phyloP scores from a whole-genome alignment of 495 filamentous ascomycete genomes.

The Penicillium lagena region DNA sequence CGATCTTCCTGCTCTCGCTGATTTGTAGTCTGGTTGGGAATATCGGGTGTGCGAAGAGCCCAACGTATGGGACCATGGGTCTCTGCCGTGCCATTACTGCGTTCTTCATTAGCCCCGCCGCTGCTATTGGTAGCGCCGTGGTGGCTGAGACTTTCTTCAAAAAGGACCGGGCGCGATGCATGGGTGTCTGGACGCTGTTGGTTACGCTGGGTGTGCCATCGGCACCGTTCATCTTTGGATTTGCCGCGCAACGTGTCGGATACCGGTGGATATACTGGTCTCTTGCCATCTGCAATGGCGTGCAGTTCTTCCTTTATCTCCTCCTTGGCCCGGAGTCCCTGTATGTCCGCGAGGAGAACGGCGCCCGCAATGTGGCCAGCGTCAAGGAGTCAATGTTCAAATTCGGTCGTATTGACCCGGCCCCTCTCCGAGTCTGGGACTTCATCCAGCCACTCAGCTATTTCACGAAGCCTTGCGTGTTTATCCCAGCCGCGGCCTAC shows the following conservation, averaged over 20 bases:
- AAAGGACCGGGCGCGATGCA: slow-evolving; percentile 41
- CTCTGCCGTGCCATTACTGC: slow-evolving; percentile 42
- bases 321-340: slow-evolving; percentile 51
- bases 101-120: slow-evolving; percentile 46
- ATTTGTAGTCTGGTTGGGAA: slow-evolving; percentile 38
- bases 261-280: slow-evolving; percentile 40
- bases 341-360: slow-evolving; percentile 28
- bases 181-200: slow-evolving; percentile 49
- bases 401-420: slow-evolving; percentile 42
- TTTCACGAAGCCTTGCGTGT: slow-evolving; percentile 28
- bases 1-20: slow-evolving; percentile 43
- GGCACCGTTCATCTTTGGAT: slow-evolving; percentile 43
- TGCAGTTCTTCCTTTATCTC: slow-evolving; percentile 46
- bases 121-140: slow-evolving; percentile 46
- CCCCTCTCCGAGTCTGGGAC: slow-evolving; percentile 36
- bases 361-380: slow-evolving; percentile 10
- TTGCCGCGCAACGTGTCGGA: slow-evolving; percentile 33
- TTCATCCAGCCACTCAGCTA: slow-evolving; percentile 42
- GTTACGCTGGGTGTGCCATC: slow-evolving; percentile 44
- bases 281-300: slow-evolving; percentile 44
- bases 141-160: slow-evolving; percentile 48
- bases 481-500: slow-evolving; percentile 44
- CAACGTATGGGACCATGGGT: slow-evolving; percentile 33
- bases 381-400: slow-evolving; percentile 35
- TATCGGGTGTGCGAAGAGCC: slow-evolving; percentile 37